These are phyloP conservation scores for Phyllostachys edulis DNA, from an alignment of 176 grass and related monocot species.

Conservation along the genomic window DNA sequence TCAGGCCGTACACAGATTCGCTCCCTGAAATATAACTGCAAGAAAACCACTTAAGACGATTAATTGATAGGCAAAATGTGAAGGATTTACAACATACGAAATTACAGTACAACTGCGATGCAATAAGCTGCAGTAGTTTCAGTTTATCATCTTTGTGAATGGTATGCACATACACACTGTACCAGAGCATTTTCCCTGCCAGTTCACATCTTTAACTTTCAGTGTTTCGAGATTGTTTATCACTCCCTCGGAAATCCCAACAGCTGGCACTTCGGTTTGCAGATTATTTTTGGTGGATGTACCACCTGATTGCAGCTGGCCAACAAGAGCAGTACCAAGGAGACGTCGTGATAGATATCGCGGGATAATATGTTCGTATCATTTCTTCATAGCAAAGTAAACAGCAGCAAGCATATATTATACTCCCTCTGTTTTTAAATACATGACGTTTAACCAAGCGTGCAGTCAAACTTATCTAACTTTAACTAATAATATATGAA, in stretches of 20 bases:
- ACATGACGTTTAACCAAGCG: no score
- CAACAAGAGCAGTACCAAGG: slow-evolving; percentile 53
- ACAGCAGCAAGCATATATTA: neutral
- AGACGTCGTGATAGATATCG: neutral
- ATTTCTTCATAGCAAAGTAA: neutral
- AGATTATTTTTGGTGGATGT: slow-evolving; percentile 60
- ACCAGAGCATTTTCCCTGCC: slow-evolving; percentile 97
- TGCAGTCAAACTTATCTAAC: no score
- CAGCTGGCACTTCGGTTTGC: slow-evolving; percentile 62
- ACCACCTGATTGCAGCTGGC: slow-evolving; percentile 74
- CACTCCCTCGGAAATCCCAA: slow-evolving; percentile 48
- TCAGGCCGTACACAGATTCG: slow-evolving; percentile 10
- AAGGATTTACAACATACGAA: neutral
- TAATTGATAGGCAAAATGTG: neutral
- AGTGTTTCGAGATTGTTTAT: slow-evolving; percentile 60
- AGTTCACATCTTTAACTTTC: slow-evolving; percentile 68
- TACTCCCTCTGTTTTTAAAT: no score
- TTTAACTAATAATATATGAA: no score
- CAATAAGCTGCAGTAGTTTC: neutral
- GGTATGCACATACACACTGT: slow-evolving; percentile 79
- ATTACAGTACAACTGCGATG: neutral
- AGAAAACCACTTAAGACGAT: neutral
- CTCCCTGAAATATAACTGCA: slow-evolving; percentile 91
- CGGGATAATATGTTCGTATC: neutral
- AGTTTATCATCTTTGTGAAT: slow-evolving; percentile 1